Evolutionary conservation across 2,329 filamentous ascomycete genomes (phyloP).

Genomic region (Talaromyces albobiverticillius): DNA sequence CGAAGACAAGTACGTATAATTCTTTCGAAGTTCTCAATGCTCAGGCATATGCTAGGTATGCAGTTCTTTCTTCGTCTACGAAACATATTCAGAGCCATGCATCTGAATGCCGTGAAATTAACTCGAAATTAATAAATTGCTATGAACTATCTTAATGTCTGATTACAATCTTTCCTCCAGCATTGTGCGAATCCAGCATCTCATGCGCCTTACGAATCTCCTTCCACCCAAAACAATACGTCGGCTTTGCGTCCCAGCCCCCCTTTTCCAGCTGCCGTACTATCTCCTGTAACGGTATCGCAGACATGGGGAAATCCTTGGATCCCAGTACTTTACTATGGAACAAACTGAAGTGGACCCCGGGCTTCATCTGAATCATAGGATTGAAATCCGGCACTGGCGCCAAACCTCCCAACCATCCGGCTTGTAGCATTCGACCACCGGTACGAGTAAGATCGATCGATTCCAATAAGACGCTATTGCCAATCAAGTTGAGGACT

Average conservation of each 20-base stretch:
- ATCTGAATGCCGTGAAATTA: too few relatives aligned
- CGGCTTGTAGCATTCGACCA: slow-evolving; percentile 37
- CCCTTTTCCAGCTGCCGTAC: slow-evolving; percentile 35
- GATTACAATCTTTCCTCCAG: slow-evolving; percentile 5
- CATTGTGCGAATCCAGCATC: slow-evolving; percentile 2
- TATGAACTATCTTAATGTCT: neutral
- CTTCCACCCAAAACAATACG: neutral
- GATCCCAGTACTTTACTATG: slow-evolving; percentile 37
- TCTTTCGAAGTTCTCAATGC: too few relatives aligned
- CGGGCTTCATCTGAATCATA: slow-evolving; percentile 44
- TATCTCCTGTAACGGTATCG: slow-evolving; percentile 40
- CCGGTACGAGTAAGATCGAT: slow-evolving; percentile 33
- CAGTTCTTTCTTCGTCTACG: too few relatives aligned
- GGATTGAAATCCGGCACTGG: slow-evolving; percentile 50
- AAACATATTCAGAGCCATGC: too few relatives aligned
- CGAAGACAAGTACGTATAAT: too few relatives aligned
- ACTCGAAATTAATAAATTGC: too few relatives aligned
- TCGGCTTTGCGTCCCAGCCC: slow-evolving; percentile 17
- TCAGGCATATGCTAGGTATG: too few relatives aligned
- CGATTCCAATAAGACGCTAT: slow-evolving; percentile 38
- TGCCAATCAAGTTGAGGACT: slow-evolving; percentile 40
- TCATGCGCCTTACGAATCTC: slow-evolving; percentile 2
- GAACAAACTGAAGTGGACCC: slow-evolving; percentile 48
- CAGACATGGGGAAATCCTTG: slow-evolving; percentile 30
- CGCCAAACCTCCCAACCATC: slow-evolving; percentile 41